These are phyloP conservation scores for Albugo laibachii DNA, from an alignment of 352 stramenopile genomes.

Conservation along the genomic window DNA sequence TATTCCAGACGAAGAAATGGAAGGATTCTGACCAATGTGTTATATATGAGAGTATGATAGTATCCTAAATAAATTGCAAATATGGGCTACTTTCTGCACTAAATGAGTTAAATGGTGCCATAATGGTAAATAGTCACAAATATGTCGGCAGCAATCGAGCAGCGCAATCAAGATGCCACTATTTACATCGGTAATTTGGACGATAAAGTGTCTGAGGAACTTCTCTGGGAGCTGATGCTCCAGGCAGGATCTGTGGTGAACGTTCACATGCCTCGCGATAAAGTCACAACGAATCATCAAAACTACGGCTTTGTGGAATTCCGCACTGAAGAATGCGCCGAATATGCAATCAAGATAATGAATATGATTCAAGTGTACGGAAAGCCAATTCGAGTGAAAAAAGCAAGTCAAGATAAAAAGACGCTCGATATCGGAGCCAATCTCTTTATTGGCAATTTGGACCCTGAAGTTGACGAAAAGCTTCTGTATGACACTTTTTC, in stretches of 20 bases:
- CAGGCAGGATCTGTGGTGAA: constrained; percentile 91
- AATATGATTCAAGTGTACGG: constrained; percentile 99
- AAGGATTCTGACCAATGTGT: too few relatives aligned
- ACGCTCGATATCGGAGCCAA: constrained; percentile 96
- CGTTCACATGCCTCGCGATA: constrained; percentile 98
- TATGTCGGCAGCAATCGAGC: constrained; percentile 72
- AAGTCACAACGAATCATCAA: constrained; percentile 87
- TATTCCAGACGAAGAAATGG: too few relatives aligned
- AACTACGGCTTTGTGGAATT: constrained; percentile 99
- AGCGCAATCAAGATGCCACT: constrained; percentile 91
- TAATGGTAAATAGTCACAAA: too few relatives aligned
- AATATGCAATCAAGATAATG: constrained; percentile 97
- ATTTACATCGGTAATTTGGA: constrained; percentile 98
- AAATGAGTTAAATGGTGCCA: too few relatives aligned
- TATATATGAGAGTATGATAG: too few relatives aligned
- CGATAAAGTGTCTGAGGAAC: constrained; percentile 86
- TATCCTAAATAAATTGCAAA: too few relatives aligned
- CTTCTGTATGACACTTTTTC: constrained; percentile 98
- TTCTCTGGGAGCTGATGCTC: constrained; percentile 93
- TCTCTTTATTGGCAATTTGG: constrained; percentile 94
- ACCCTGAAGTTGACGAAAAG: constrained; percentile 96
- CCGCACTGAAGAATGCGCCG: constrained; percentile 88
- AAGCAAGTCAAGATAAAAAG: constrained; percentile 90
- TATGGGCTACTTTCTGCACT: too few relatives aligned
- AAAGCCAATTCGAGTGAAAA: constrained; percentile 91